Evolutionary conservation across 371 early-diverging fungal genomes (phyloP).

Genomic region (Apophysomyces elegans): DNA sequence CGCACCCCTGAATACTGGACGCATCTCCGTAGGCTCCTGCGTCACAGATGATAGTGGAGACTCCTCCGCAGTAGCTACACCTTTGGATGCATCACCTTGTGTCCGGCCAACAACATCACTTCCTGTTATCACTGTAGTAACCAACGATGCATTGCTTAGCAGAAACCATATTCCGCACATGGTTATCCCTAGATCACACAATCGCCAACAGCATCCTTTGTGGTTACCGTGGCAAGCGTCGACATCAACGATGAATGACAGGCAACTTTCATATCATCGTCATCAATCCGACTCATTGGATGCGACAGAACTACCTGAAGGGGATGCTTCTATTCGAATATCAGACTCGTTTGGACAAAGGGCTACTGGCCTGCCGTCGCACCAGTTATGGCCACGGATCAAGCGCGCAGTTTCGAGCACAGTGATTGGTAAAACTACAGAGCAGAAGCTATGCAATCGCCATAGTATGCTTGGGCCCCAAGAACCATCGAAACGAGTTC

Average conservation of each 20-base stretch:
- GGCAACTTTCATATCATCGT: neutral
- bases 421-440: conserved; percentile 1
- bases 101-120: conserved; percentile 28
- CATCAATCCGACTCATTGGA: neutral
- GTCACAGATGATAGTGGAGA: conserved; percentile 42
- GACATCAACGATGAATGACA: neutral
- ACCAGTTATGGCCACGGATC: conserved; percentile 36
- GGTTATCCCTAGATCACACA: conserved; percentile 18
- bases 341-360: neutral
- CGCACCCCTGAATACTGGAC: conserved; percentile 11
- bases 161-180: conserved; percentile 26
- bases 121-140: conserved; percentile 40
- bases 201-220: conserved; percentile 10
- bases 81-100: conserved; percentile 41
- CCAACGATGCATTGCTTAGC: conserved; percentile 32
- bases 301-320: neutral
- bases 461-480: neutral
- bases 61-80: conserved; percentile 37
- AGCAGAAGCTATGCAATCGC: neutral
- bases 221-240: neutral
- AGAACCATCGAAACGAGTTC: conserved; percentile 11
- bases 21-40: conserved; percentile 41
- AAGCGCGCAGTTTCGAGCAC: conserved; percentile 30
- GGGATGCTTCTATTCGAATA: neutral
- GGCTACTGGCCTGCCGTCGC: neutral